A percentile compares a stretch with the other conserved stretches of the same genome.
phyloP scores from a whole-genome alignment of 2,329 filamentous ascomycete species.

The Bipolaris oryzae region DNA sequence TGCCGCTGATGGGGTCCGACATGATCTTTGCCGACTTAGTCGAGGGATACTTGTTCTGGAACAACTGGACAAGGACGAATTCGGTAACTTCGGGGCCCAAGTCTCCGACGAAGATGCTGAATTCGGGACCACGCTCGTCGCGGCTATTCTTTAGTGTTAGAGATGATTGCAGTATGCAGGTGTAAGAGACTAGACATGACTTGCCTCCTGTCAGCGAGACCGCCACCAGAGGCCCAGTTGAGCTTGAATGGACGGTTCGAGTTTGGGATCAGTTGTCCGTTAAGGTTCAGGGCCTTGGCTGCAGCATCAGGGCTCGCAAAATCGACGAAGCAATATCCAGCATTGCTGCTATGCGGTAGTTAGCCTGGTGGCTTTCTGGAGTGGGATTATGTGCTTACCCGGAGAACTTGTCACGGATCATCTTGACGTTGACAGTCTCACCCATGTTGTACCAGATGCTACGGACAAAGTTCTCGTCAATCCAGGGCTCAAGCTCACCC shows the following conservation, averaged over 20 bases:
- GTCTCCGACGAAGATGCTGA: conserved; percentile 96
- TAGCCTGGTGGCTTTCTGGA: conserved; percentile 31
- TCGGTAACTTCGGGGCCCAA: conserved; percentile 98
- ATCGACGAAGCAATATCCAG: conserved; percentile 98
- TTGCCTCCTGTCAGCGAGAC: conserved; percentile 89
- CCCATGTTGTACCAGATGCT: conserved; percentile 92
- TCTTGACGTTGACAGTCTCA: conserved; percentile 97
- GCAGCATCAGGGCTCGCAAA: conserved; percentile 84
- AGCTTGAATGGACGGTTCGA: conserved; percentile 96
- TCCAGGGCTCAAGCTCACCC: conserved; percentile 98
- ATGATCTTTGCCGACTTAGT: conserved; percentile 99
- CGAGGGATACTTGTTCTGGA: conserved; percentile 93
- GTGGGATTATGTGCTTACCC: conserved; percentile 65
- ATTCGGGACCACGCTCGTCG: conserved; percentile 95
- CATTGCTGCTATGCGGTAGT: conserved; percentile 78
- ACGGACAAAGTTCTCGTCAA: conserved; percentile 98
- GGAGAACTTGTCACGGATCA: conserved; percentile 99
- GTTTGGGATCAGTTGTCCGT: conserved; percentile 89
- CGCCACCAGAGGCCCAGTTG: conserved; percentile 98
- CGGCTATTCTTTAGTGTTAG: conserved; percentile 55
- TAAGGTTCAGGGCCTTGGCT: conserved; percentile 86
- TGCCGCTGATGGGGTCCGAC: conserved; percentile 96
- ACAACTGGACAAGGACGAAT: conserved; percentile 94
- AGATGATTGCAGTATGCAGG: conserved; percentile 1
- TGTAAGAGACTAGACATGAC: conserved; percentile 29